These are phyloP conservation scores for Deinandra increscens DNA, from an alignment of 129 eudicot species.

Conservation along the genomic window DNA sequence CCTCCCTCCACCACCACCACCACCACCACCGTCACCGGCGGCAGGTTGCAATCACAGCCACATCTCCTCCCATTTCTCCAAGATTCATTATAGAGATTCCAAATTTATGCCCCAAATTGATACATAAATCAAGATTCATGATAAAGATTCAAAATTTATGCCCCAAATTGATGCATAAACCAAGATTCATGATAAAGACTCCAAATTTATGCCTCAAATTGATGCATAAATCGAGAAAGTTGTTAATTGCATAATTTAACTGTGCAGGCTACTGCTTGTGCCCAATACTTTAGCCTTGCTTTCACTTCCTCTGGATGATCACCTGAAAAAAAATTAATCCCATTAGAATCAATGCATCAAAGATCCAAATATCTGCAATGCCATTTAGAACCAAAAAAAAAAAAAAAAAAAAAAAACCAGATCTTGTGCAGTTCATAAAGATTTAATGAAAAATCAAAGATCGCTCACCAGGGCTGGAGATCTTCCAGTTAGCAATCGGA, in stretches of 20 bases:
- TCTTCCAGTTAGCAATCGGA: slow-evolving; percentile 72
- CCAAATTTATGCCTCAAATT: slow-evolving; percentile 12
- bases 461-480: slow-evolving; percentile 71
- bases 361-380: too few species aligned
- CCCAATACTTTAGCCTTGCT: slow-evolving; percentile 86
- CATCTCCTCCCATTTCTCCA: slow-evolving; percentile 19
- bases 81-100: too few species aligned
- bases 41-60: neutral
- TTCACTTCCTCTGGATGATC: slow-evolving; percentile 83
- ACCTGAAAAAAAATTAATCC: slow-evolving; percentile 36
- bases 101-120: too few species aligned
- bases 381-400: too few species aligned
- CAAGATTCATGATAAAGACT: slow-evolving; percentile 9
- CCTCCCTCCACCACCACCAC: neutral
- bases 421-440: slow-evolving; percentile 11
- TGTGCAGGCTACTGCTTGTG: slow-evolving; percentile 78
- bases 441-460: neutral
- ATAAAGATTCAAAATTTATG: too few species aligned
- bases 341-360: neutral
- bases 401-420: too few species aligned
- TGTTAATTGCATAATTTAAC: slow-evolving; percentile 64
- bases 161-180: too few species aligned
- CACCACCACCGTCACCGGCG: neutral
- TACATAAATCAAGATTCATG: too few species aligned
- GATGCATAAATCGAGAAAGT: slow-evolving; percentile 2